Evolutionary conservation across 164 flowering plant species (phyloP).

Genomic region (Aristolochia californica): DNA sequence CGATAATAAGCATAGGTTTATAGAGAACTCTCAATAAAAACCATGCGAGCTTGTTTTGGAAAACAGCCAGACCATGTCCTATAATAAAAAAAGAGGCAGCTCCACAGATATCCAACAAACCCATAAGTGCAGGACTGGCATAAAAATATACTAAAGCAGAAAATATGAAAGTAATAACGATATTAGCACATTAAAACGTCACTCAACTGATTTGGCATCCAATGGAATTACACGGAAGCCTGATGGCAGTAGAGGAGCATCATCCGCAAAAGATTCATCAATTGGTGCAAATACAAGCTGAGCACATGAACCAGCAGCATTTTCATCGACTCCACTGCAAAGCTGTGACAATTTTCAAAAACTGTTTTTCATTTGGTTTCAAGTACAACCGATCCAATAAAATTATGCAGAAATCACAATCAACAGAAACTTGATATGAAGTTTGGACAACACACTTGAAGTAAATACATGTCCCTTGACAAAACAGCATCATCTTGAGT

Average conservation of each 20-base stretch:
- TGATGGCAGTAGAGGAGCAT: slow-evolving; percentile 71
- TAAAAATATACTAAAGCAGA: no score
- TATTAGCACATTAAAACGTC: neutral
- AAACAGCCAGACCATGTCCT: no score
- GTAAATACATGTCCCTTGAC: slow-evolving; percentile 52
- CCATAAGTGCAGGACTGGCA: no score
- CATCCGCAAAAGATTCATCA: slow-evolving; percentile 76
- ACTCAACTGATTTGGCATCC: slow-evolving; percentile 58
- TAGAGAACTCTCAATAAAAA: no score
- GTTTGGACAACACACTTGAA: slow-evolving; percentile 36
- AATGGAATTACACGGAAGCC: slow-evolving; percentile 80
- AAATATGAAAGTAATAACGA: no score
- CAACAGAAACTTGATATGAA: neutral
- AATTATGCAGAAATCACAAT: no score
- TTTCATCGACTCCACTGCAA: slow-evolving; percentile 82
- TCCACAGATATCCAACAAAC: no score
- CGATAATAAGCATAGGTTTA: no score
- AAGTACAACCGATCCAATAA: no score
- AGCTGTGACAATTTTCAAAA: slow-evolving; percentile 27
- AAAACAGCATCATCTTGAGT: slow-evolving; percentile 56
- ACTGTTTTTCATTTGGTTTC: no score
- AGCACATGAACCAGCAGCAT: slow-evolving; percentile 63
- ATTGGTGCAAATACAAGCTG: slow-evolving; percentile 85
- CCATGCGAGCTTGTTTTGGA: no score
- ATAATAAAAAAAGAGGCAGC: no score